A percentile compares a stretch with the other conserved stretches of the same genome.
phyloP scores from a whole-genome alignment of 1,139 yeast species.

The Blastobotrys ciferrii region DNA sequence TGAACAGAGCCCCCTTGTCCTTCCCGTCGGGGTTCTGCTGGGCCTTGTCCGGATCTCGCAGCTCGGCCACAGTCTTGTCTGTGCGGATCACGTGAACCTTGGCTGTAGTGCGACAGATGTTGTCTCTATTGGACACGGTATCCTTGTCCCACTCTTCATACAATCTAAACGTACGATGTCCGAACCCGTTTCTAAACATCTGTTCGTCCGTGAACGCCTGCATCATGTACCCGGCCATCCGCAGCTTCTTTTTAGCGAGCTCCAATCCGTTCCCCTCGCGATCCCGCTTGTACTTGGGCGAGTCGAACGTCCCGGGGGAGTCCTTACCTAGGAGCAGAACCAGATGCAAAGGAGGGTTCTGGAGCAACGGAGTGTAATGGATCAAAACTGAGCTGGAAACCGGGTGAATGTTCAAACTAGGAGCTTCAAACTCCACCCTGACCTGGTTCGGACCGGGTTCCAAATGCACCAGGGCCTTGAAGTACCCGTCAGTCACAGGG shows the following conservation, averaged over 20 bases:
- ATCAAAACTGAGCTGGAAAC: conserved; percentile 36
- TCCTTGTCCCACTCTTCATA: conserved; percentile 62
- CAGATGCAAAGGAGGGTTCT: conserved; percentile 77
- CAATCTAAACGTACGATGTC: conserved; percentile 75
- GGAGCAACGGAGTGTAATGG: conserved; percentile 55
- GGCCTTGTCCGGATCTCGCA: conserved; percentile 76
- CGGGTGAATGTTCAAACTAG: conserved; percentile 19
- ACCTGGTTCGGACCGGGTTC: conserved; percentile 52
- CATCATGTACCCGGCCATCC: conserved; percentile 87
- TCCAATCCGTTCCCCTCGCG: conserved; percentile 69
- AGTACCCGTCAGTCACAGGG: conserved; percentile 67
- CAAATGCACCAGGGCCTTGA: conserved; percentile 73
- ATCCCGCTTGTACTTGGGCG: conserved; percentile 55
- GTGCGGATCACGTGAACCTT: conserved; percentile 74
- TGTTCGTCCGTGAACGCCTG: conserved; percentile 93
- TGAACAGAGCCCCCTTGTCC: conserved; percentile 71
- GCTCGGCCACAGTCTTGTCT: conserved; percentile 63
- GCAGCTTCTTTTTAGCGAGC: conserved; percentile 70
- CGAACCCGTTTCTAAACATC: conserved; percentile 76
- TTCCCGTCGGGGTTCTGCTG: conserved; percentile 79
- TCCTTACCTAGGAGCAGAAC: conserved; percentile 78
- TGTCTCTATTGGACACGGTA: conserved; percentile 49
- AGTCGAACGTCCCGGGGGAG: conserved; percentile 69
- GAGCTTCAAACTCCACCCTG: conserved; percentile 29
- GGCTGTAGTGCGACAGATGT: conserved; percentile 55